Evolutionary conservation across 805 yeast genomes (phyloP).

Genomic region (Barnettozyma californica): DNA sequence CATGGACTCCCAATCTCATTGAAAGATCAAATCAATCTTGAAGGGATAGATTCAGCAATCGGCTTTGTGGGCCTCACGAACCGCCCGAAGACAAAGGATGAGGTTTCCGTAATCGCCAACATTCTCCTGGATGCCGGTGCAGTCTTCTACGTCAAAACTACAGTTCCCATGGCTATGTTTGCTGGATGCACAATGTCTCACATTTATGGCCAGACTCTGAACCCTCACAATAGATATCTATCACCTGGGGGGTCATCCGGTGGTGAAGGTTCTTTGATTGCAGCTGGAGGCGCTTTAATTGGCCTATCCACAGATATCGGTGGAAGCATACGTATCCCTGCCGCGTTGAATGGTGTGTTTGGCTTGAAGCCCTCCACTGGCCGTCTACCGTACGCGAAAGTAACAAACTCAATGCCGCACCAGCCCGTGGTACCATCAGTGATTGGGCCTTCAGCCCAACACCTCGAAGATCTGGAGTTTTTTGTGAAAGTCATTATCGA

Average conservation of each 20-base stretch:
- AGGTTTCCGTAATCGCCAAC: conserved; percentile 44
- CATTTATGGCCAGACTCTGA: conserved; percentile 52
- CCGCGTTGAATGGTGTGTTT: conserved; percentile 54
- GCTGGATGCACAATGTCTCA: conserved; percentile 59
- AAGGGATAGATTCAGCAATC: conserved; percentile 49
- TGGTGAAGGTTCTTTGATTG: conserved; percentile 63
- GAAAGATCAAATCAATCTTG: conserved; percentile 56
- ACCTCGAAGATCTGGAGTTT: conserved; percentile 57
- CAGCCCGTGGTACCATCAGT: conserved; percentile 50
- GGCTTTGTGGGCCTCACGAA: conserved; percentile 43
- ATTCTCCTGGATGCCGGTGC: conserved; percentile 34
- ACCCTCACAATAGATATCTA: conserved; percentile 49
- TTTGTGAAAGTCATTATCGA: conserved; percentile 50
- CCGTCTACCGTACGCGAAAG: conserved; percentile 36
- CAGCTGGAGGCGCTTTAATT: conserved; percentile 52
- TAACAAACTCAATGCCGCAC: conserved; percentile 12
- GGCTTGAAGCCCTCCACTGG: conserved; percentile 60
- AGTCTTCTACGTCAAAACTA: conserved; percentile 57
- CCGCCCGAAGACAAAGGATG: conserved; percentile 14
- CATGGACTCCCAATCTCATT: conserved; percentile 67
- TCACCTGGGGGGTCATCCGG: conserved; percentile 72
- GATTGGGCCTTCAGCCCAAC: conserved; percentile 61
- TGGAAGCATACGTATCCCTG: conserved; percentile 63
- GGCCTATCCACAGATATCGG: conserved; percentile 71
- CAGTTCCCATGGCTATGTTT: conserved; percentile 66